phyloP scores from a whole-genome alignment of 1,284 basidiomycete genomes.

The Puccinia sorghi region DNA sequence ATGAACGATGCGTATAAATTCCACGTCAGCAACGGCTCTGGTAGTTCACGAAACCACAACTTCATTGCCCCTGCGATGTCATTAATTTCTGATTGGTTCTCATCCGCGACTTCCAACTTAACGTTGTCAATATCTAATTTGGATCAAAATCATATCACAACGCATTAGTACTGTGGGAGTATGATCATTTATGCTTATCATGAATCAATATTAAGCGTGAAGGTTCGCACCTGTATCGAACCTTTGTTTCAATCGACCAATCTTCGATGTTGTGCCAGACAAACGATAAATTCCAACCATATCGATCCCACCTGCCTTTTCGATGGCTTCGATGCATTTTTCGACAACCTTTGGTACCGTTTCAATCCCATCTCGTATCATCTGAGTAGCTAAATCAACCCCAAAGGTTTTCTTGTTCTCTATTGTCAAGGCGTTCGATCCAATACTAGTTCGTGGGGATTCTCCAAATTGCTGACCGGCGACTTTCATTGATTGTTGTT shows the following conservation, averaged over 20 bases:
- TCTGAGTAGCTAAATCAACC: conserved; percentile 85
- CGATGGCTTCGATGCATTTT: conserved; percentile 89
- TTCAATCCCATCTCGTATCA: conserved; percentile 74
- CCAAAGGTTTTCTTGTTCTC: conserved; percentile 74
- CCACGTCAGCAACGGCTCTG: conserved; percentile 86
- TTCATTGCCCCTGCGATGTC: conserved; percentile 91
- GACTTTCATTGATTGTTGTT: conserved; percentile 3
- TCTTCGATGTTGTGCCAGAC: conserved; percentile 85
- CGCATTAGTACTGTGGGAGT: conserved; percentile 36
- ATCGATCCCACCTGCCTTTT: conserved; percentile 75
- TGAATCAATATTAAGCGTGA: conserved; percentile 24
- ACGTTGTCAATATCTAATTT: conserved; percentile 76
- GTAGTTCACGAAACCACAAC: conserved; percentile 93
- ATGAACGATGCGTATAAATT: conserved; percentile 85
- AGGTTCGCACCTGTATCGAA: conserved; percentile 76
- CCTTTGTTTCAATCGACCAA: conserved; percentile 76
- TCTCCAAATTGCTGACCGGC: conserved; percentile 12
- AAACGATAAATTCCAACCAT: conserved; percentile 91
- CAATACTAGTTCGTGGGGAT: conserved; percentile 21
- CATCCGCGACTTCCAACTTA: conserved; percentile 74
- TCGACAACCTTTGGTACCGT: conserved; percentile 85
- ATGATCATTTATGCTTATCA: not conserved
- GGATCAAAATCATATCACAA: conserved; percentile 43
- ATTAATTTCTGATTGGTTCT: conserved; percentile 92
- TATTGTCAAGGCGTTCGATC: conserved; percentile 7